A percentile compares a stretch with the other conserved stretches of the same genome.
These are phyloP conservation scores for Cruciata laevipes DNA, from an alignment of 257 asterid species.

Conservation along the genomic window DNA sequence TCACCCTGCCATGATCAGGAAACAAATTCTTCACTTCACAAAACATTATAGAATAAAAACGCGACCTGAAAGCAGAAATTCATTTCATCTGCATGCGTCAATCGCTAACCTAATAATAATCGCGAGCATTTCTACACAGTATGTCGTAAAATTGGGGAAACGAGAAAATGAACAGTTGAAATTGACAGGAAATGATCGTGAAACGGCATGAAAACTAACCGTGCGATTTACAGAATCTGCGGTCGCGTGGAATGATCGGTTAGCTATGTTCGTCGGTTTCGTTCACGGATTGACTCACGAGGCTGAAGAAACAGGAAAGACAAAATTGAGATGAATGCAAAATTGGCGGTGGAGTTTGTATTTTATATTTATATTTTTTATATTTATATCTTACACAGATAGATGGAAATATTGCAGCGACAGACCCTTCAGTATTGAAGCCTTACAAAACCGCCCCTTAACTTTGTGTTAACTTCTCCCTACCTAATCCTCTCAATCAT, in stretches of 20 bases:
- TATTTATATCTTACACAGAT: background rate
- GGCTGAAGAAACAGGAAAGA: background rate
- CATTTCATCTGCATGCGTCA: background rate
- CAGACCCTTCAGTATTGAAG: background rate
- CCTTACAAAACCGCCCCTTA: too few species aligned
- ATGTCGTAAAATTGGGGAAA: background rate
- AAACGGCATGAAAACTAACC: background rate
- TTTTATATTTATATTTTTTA: too few species aligned
- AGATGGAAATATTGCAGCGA: background rate
- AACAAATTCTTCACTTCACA: background rate
- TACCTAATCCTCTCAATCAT: too few species aligned
- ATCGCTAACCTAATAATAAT: background rate
- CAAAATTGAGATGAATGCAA: background rate
- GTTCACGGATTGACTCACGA: background rate
- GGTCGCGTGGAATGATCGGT: background rate
- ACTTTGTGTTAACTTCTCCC: too few species aligned
- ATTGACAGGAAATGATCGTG: background rate
- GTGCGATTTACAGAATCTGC: background rate
- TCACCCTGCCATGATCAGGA: constrained; percentile 16
- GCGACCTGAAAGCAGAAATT: background rate
- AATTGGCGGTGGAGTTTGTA: constrained; percentile 11
- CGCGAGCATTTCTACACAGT: background rate
- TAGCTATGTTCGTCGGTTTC: background rate
- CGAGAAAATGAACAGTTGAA: background rate
- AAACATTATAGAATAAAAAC: background rate